These are phyloP conservation scores for Drosera spatulata DNA, from an alignment of 179 eudicot species.

Conservation along the genomic window DNA sequence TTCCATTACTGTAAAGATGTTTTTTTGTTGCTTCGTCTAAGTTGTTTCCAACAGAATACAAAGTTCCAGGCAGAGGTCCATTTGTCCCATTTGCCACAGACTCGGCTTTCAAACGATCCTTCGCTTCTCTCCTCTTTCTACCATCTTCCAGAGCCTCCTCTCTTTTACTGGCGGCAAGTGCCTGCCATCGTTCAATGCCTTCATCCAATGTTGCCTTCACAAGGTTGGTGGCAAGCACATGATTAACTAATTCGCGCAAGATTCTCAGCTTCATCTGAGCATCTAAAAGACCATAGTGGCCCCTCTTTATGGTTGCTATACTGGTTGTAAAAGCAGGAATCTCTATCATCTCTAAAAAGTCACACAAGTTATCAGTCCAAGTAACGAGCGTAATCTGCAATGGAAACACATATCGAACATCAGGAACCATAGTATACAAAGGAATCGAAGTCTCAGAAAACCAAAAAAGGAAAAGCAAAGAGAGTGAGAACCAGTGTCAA, in stretches of 20 bases:
- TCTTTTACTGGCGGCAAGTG: conserved; percentile 60
- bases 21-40: conserved; percentile 13
- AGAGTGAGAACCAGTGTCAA: background rate
- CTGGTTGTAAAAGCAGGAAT: conserved; percentile 31
- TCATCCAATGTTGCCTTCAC: conserved; percentile 68
- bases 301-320: conserved; percentile 69
- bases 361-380: conserved; percentile 86
- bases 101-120: conserved; percentile 50
- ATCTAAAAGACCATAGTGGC: conserved; percentile 82
- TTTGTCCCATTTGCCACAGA: conserved; percentile 28
- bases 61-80: conserved; percentile 9
- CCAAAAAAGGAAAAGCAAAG: background rate
- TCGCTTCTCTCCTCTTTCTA: conserved; percentile 74
- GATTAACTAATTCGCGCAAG: conserved; percentile 50
- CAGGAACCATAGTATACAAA: no score
- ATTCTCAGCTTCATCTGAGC: conserved; percentile 53
- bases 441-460: background rate
- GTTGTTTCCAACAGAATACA: conserved; percentile 20
- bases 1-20: conserved; percentile 32
- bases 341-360: conserved; percentile 61
- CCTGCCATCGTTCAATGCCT: conserved; percentile 64
- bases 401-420: background rate
- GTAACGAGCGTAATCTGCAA: conserved; percentile 70
- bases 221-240: conserved; percentile 37
- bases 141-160: conserved; percentile 88